These are phyloP conservation scores for Boletus rubroflammeus DNA, from an alignment of 768 basidiomycete genomes.

Conservation along the genomic window DNA sequence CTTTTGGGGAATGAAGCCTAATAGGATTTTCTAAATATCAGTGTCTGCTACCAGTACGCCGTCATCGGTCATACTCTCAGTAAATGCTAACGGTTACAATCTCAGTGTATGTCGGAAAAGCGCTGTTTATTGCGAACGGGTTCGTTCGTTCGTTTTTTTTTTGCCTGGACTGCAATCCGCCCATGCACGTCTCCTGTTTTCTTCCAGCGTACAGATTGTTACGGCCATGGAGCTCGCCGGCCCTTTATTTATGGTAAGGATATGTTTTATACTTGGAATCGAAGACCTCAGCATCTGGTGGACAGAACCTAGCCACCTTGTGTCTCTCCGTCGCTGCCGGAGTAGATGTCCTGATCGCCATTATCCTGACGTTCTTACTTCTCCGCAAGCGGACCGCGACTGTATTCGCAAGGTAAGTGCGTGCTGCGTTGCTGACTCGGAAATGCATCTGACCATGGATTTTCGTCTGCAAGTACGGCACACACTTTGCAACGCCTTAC, in stretches of 20 bases:
- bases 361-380: neutral
- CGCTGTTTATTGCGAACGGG: neutral
- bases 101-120: conserved; percentile 2
- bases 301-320: neutral
- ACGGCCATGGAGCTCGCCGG: neutral
- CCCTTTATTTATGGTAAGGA: neutral
- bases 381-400: neutral
- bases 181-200: neutral
- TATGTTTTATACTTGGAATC: neutral
- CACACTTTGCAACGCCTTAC: conserved; percentile 3
- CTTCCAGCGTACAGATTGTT: neutral
- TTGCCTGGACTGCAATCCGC: neutral
- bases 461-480: no score
- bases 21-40: neutral
- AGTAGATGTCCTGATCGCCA: conserved; percentile 5
- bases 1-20: neutral
- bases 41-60: neutral
- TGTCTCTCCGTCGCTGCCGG: neutral
- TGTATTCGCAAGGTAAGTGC: neutral
- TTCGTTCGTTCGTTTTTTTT: neutral
- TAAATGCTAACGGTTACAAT: neutral
- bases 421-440: neutral
- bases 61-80: neutral
- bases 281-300: neutral
- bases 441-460: neutral